These are phyloP conservation scores for Schwanniomyces occidentalis DNA, from an alignment of 805 yeast genomes.

Conservation along the genomic window DNA sequence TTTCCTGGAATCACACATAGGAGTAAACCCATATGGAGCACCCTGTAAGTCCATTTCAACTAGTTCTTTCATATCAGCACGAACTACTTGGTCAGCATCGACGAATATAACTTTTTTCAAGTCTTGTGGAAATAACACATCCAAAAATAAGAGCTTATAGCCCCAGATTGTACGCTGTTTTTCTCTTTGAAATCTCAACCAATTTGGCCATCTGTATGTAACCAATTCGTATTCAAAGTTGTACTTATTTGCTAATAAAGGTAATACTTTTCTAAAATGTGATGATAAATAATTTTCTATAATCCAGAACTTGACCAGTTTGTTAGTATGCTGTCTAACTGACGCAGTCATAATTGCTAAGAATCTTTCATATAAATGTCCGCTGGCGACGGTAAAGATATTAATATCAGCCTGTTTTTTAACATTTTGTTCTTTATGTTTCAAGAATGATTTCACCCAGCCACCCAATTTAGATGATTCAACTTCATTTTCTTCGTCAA, in stretches of 20 bases:
- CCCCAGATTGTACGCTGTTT: conserved; percentile 85
- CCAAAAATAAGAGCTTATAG: conserved; percentile 81
- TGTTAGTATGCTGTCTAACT: conserved; percentile 60
- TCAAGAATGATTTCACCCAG: conserved; percentile 2
- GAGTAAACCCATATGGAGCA: conserved; percentile 84
- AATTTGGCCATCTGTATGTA: conserved; percentile 90
- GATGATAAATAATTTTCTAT: conserved; percentile 81
- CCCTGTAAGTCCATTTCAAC: conserved; percentile 70
- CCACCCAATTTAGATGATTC: conserved; percentile 4
- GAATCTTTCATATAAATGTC: conserved; percentile 74
- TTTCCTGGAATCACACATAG: conserved; percentile 77
- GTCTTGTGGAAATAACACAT: conserved; percentile 80
- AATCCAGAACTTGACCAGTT: conserved; percentile 77
- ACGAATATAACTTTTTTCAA: conserved; percentile 78
- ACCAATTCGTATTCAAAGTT: conserved; percentile 74
- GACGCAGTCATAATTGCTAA: conserved; percentile 78
- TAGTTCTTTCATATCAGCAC: conserved; percentile 72
- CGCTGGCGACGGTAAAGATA: conserved; percentile 81
- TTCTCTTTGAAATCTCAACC: conserved; percentile 80
- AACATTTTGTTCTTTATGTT: background rate
- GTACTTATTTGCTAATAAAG: conserved; percentile 54
- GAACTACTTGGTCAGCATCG: conserved; percentile 80
- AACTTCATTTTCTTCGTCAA: conserved; percentile 11
- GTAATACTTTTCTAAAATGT: conserved; percentile 60
- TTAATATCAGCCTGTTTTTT: conserved; percentile 61